These are phyloP conservation scores for Populus euphratica DNA, from an alignment of 345 rosid genomes.

Conservation along the genomic window DNA sequence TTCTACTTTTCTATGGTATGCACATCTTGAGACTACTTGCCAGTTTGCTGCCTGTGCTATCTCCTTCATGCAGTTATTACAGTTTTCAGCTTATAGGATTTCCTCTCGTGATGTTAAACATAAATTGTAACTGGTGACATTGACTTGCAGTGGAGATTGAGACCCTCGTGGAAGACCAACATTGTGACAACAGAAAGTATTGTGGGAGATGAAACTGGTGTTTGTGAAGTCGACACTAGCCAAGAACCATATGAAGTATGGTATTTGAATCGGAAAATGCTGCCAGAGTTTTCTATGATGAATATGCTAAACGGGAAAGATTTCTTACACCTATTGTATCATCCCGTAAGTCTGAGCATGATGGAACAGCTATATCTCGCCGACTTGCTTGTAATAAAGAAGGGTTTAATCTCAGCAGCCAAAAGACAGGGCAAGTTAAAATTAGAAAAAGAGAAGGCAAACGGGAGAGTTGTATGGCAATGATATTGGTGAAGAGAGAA, in stretches of 20 bases:
- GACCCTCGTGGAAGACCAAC: conserved; percentile 33
- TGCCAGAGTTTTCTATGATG: conserved; percentile 79
- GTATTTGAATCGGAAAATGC: conserved; percentile 85
- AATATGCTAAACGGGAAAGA: conserved; percentile 69
- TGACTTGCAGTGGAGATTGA: conserved; percentile 44
- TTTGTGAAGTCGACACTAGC: background rate
- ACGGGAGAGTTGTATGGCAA: conserved; percentile 87
- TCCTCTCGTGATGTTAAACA: too few species aligned
- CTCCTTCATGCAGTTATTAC: too few species aligned
- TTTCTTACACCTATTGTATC: conserved; percentile 95
- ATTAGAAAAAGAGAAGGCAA: conserved; percentile 70
- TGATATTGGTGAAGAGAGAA: conserved; percentile 74
- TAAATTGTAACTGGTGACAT: conserved; percentile 7
- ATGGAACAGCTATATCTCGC: conserved; percentile 78
- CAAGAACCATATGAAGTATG: conserved; percentile 70
- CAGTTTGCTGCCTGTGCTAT: too few species aligned
- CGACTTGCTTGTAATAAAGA: conserved; percentile 93
- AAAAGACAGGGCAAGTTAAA: conserved; percentile 52
- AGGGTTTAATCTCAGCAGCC: conserved; percentile 72
- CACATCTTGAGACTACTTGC: too few species aligned
- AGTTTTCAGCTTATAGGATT: too few species aligned
- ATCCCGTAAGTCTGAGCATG: conserved; percentile 86
- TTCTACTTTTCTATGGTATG: too few species aligned
- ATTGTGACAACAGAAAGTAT: conserved; percentile 34
- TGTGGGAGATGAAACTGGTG: conserved; percentile 26